Evolutionary conservation across 768 basidiomycete species (phyloP), one percentile per base, ranked within the genome.

Genomic region (Tricholoma bakamatsutake): DNA sequence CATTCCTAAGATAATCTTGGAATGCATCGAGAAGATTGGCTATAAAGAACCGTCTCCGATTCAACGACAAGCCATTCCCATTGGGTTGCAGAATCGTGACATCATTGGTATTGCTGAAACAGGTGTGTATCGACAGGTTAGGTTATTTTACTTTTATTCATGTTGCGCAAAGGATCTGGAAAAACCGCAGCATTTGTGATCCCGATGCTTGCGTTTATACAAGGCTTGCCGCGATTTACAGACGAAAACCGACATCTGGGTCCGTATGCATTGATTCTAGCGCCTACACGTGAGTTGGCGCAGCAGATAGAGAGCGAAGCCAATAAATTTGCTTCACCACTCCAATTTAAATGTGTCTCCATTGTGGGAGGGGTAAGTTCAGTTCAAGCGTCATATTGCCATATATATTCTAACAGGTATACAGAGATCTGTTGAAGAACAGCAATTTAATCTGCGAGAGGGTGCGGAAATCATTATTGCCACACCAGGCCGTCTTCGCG

Each of bases 181-280:
- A 98, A 98, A 78, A 98, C 96, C 24, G 96, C 96, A 34, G 93
- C 95, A 3, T 98, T 98, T 68, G 95, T 98, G 57, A 96, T 98
- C 52, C 96, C 96, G 34, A 98, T 98, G 95, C 78, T 98, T 50
- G 78, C 90, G 33, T 99, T 98, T 72, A 99, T 99, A 62, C 84
- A 86, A 17, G 82, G 82, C 52, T 77, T 98, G 51, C 89, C 95
- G 30, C 80, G 81, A 2, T 84, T 99, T 59, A 85, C 84, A 37
- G 97, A 99, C 65, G 95, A 97, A 43, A 98, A 87, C 64, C 83
- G 94, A 56, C 93, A 96, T 72, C 74, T 93, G 57, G 97, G 97
- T 17, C 97, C 97, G 0, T 96, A 90, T 71, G 84, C 97, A 1
- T 77, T 98, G 24, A 93, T 98, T 60, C 64, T 98, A 58, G 94